These are phyloP conservation scores for Pichia sp. DNA, from an alignment of 1,139 yeast species.

Conservation along the genomic window DNA sequence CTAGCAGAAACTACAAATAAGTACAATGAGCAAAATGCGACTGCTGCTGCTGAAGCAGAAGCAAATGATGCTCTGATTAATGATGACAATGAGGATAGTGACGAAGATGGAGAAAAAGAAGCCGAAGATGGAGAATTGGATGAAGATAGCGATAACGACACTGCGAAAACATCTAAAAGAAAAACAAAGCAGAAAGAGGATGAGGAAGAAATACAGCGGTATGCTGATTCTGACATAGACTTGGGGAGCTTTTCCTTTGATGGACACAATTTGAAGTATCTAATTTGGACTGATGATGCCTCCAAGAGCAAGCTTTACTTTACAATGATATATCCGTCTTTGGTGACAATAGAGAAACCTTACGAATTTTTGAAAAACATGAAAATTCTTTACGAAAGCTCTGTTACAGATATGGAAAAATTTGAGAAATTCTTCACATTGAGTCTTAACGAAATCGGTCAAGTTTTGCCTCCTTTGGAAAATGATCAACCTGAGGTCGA, in stretches of 20 bases:
- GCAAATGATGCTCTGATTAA: slow-evolving; percentile 7
- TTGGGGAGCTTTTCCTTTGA: slow-evolving; percentile 34
- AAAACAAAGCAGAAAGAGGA: not conserved
- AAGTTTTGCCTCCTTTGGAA: slow-evolving; percentile 11
- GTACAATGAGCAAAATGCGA: slow-evolving; percentile 17
- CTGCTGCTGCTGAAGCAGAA: slow-evolving; percentile 19
- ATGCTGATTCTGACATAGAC: slow-evolving; percentile 13
- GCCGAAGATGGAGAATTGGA: slow-evolving; percentile 1
- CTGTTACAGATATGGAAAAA: slow-evolving; percentile 21
- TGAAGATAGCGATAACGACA: slow-evolving; percentile 9
- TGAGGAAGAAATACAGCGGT: slow-evolving; percentile 8
- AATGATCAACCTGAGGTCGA: slow-evolving; percentile 8
- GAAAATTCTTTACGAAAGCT: slow-evolving; percentile 26
- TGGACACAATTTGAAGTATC: slow-evolving; percentile 34
- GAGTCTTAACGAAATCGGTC: slow-evolving; percentile 20
- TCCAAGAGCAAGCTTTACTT: slow-evolving; percentile 25
- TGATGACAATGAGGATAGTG: slow-evolving; percentile 6
- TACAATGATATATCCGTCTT: slow-evolving; percentile 33
- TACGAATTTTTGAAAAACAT: slow-evolving; percentile 33
- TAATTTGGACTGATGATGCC: slow-evolving; percentile 24
- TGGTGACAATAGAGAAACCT: slow-evolving; percentile 32
- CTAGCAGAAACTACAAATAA: not conserved
- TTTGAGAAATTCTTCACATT: slow-evolving; percentile 30
- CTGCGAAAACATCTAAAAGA: slow-evolving; percentile 12
- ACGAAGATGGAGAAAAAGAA: slow-evolving; percentile 10